These are phyloP conservation scores for Barnettozyma vustinii DNA, from an alignment of 805 yeast genomes.

Conservation along the genomic window DNA sequence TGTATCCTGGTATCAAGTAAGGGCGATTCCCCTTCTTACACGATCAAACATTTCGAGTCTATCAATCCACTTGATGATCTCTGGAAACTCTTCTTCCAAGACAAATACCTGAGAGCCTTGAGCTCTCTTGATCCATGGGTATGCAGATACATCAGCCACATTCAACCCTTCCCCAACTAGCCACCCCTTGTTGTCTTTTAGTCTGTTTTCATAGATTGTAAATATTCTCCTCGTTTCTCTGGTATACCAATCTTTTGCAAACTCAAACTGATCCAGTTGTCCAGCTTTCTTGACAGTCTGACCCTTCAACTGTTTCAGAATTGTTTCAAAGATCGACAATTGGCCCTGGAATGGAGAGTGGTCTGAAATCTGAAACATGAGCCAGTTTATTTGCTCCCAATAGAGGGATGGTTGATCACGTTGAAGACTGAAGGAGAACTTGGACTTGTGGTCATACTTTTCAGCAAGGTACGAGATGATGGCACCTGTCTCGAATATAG, in stretches of 20 bases:
- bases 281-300: neutral
- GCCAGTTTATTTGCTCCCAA: slow-evolving; percentile 44
- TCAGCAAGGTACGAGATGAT: slow-evolving; percentile 52
- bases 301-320: neutral
- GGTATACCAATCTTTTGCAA: slow-evolving; percentile 2
- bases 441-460: slow-evolving; percentile 49
- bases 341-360: slow-evolving; percentile 58
- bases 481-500: slow-evolving; percentile 51
- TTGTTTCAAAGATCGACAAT: slow-evolving; percentile 19
- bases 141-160: slow-evolving; percentile 6
- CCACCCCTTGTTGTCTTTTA: slow-evolving; percentile 4
- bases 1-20: neutral
- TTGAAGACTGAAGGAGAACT: slow-evolving; percentile 29
- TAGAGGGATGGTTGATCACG: slow-evolving; percentile 31
- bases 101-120: neutral
- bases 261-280: neutral
- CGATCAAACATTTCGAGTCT: slow-evolving; percentile 8
- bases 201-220: slow-evolving; percentile 3
- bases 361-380: slow-evolving; percentile 49
- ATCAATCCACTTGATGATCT: slow-evolving; percentile 5
- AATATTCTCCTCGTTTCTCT: slow-evolving; percentile 1
- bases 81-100: neutral
- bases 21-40: slow-evolving; percentile 4
- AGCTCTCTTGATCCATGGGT: slow-evolving; percentile 7
- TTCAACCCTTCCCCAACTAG: slow-evolving; percentile 8